Percentiles rank a stretch among this genome's conserved stretches.
These are phyloP conservation scores for Paecilomyces sp. DNA, from an alignment of 2,329 filamentous ascomycete species.

Conservation along the genomic window DNA sequence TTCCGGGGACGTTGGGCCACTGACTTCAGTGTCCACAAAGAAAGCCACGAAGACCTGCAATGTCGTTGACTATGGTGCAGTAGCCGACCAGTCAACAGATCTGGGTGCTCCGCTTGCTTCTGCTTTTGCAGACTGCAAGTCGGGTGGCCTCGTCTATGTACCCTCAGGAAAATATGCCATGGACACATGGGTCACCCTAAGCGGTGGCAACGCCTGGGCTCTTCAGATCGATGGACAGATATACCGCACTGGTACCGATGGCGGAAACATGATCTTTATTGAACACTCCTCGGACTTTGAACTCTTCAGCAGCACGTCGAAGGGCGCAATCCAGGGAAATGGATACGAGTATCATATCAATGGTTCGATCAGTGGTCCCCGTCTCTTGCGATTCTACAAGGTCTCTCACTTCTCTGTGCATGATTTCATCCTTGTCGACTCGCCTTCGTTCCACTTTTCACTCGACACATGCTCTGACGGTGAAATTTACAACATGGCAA, in stretches of 20 bases:
- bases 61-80: slow-evolving; percentile 46
- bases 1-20: slow-evolving; percentile 38
- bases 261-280: slow-evolving; percentile 49
- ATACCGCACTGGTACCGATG: slow-evolving; percentile 43
- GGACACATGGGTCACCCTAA: slow-evolving; percentile 43
- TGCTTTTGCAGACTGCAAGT: slow-evolving; percentile 46
- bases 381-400: slow-evolving; percentile 40
- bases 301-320: slow-evolving; percentile 45
- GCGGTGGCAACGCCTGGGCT: slow-evolving; percentile 41
- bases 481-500: slow-evolving; percentile 50
- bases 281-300: slow-evolving; percentile 47
- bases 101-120: slow-evolving; percentile 41
- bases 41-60: slow-evolving; percentile 45
- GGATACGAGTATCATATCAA: slow-evolving; percentile 43
- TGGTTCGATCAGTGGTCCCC: slow-evolving; percentile 34
- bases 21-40: slow-evolving; percentile 37
- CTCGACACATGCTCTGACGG: slow-evolving; percentile 46
- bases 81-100: slow-evolving; percentile 46
- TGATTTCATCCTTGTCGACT: slow-evolving; percentile 43
- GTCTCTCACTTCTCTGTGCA: slow-evolving; percentile 43
- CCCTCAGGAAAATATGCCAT: slow-evolving; percentile 46
- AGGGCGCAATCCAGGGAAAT: slow-evolving; percentile 47
- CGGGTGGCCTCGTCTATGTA: slow-evolving; percentile 45
- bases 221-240: slow-evolving; percentile 49
- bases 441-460: slow-evolving; percentile 45